Base-by-base conservation (phyloP, 495 filamentous ascomycete genomes). In the Parmelia sp. region DNA sequence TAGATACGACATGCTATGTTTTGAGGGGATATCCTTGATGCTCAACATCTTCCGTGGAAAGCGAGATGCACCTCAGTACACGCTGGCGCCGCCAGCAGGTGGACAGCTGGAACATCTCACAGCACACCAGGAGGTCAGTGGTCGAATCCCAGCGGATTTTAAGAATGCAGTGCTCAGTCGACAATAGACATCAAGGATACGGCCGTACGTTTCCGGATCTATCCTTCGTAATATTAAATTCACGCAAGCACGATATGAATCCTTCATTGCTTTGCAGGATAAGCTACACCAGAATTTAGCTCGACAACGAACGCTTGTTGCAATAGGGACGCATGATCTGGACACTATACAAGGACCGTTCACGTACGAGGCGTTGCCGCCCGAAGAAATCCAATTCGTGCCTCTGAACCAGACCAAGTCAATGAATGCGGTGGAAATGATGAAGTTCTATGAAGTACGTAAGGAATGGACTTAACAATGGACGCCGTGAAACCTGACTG, bases 1-100 rank as follows among this genome's bases (percentile, higher is more conserved):
- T 70, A 88, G 93, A 83, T 97, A 97, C 86, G 94, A 99, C 71
- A 88, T 97, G 86, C 86, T 99, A 36, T 99, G 94, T 73, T 96
- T 97, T 78, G 94, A 99, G 77, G 94, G 94, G 57, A 95, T 99
- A 73, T 87, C 91, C 58, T 82, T 96, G 69, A 93, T 93, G 85
- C 82, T 99, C 62, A 96, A 96, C 72, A 90, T 99, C 75, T 99
- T 97, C 87, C 77, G 87, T 61, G 89, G 85, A 58, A 88, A 86
- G 67, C 78, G 82, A 58, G 73, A 82, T 21, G 79, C 90, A 51
- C 95, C 94, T 66, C 90, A 90, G 63, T 97, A 88, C 78, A 83
- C 77, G 74, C 76, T 95, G 58, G 82, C 83, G 55, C 76, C 88
- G 59, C 89, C 92, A 1, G 76, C 86, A 17, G 83, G 82, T 69